phyloP scores from a whole-genome alignment of 441 rosid genomes.

The Erodium moschatum region DNA sequence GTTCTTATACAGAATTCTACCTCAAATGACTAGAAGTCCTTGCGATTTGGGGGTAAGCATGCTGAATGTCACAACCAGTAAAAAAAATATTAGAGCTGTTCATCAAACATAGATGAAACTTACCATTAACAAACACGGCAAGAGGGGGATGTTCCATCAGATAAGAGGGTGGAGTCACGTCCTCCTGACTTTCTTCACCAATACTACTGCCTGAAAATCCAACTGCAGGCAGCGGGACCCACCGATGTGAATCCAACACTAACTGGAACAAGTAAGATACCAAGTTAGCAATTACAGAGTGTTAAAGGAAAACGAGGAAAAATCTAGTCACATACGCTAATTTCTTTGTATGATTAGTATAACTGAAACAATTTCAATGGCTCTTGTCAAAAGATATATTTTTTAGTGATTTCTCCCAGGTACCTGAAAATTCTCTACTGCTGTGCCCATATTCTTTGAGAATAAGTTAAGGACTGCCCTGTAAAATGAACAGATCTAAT shows the following conservation, averaged over 20 bases:
- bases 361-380: background rate
- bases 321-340: background rate
- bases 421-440: conserved; percentile 88
- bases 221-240: conserved; percentile 87
- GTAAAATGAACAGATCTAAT: conserved; percentile 25
- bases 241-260: conserved; percentile 92
- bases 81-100: background rate
- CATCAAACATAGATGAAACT: conserved; percentile 17
- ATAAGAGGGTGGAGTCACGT: conserved; percentile 80
- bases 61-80: background rate
- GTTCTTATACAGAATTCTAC: conserved; percentile 9
- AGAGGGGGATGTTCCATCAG: conserved; percentile 98
- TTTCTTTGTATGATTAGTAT: conserved; percentile 2
- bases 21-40: conserved; percentile 1
- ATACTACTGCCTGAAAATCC: conserved; percentile 58
- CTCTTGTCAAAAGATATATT: conserved; percentile 1
- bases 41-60: conserved; percentile 4
- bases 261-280: conserved; percentile 46
- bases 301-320: background rate
- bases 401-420: background rate
- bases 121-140: conserved; percentile 88
- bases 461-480: conserved; percentile 85
- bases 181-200: conserved; percentile 65
- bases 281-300: conserved; percentile 20
- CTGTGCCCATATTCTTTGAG: conserved; percentile 70